phyloP scores from a whole-genome alignment of 495 filamentous ascomycete genomes.

The Lasiosphaeria hispida region DNA sequence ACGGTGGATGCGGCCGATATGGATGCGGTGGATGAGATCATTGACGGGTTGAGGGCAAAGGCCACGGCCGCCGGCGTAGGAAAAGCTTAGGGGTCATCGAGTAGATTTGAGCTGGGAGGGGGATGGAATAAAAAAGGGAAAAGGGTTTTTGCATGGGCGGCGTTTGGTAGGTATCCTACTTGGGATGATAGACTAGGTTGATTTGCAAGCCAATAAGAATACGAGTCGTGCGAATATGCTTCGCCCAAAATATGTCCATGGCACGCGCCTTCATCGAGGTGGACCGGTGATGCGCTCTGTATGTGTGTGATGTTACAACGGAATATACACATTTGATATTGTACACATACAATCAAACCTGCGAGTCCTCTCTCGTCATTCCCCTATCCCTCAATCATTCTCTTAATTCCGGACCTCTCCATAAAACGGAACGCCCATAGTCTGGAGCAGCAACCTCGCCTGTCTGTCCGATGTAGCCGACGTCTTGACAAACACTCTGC shows the following conservation, averaged over 20 bases:
- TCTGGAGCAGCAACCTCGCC: constrained; percentile 77
- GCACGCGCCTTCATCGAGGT: neutral
- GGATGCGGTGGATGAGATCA: constrained; percentile 75
- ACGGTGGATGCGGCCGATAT: constrained; percentile 69
- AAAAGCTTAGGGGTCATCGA: neutral
- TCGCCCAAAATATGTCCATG: too few relatives aligned
- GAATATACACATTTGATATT: constrained; percentile 21
- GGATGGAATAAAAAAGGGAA: neutral
- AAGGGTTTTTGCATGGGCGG: constrained; percentile 32
- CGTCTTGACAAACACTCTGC: constrained; percentile 83
- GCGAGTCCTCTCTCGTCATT: neutral
- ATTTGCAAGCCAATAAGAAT: neutral
- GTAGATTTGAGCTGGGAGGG: constrained; percentile 9
- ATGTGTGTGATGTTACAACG: constrained; percentile 15
- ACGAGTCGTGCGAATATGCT: neutral
- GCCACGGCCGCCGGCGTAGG: constrained; percentile 20
- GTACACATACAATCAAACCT: constrained; percentile 20
- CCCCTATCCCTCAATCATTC: constrained; percentile 28
- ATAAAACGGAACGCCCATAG: constrained; percentile 81
- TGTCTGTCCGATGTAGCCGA: constrained; percentile 86
- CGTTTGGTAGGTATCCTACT: constrained; percentile 27
- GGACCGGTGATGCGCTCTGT: neutral
- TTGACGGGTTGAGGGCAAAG: constrained; percentile 62
- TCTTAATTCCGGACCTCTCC: constrained; percentile 56
- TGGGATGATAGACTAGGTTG: constrained; percentile 3